Evolutionary conservation across 2,329 filamentous ascomycete genomes (phyloP), one percentile per base, ranked within the genome.

Genomic region (Alternaria incomplexa): DNA sequence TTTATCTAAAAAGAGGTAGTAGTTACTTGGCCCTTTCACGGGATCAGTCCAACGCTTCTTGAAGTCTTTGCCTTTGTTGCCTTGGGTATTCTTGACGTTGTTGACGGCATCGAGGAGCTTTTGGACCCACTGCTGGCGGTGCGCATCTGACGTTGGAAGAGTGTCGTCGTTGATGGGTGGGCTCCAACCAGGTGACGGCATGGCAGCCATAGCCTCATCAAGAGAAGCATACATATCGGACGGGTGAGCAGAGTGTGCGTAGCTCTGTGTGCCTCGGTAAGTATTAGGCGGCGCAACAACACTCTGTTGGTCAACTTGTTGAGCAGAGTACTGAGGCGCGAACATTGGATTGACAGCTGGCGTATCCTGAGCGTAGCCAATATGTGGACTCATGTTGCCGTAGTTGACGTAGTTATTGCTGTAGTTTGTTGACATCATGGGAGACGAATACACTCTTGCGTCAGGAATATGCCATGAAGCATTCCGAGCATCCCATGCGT

Each of bases 91-190:
- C 15, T 22, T 6, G 4, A 50, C 8, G 20, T 63, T 63, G 45
- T 56, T 61, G 11, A 65, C n/a, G 17, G 56, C 56, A 22, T 28
- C n/a, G 6, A 65, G 25, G 7, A 65, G 60, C 12, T 43, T 40
- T n/a, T 12, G 13, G n/a, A 57, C 40, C 45, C 48, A 65, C 36
- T 45, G 3, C 11, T 36, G 32, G 40, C 61, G 58, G 13, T 58
- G 40, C 2, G 6, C 6, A 22, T 56, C 26, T 23, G 48, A 61
- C 4, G 30, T 13, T 25, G 64, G 61, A 15, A 64, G 44, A 0
- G 53, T 64, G 8, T n/a, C 3, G 43, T 65, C 60, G 43, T 55
- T 32, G 4, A 22, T 25, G 20, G 36, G 59, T 46, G 47, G 54
- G 30, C 20, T 48, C 61, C 56, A 65, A 54, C n/a, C 11, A 17